A percentile compares a stretch with the other conserved stretches of the same genome.
phyloP scores from a whole-genome alignment of 148 eudicot species.

The Heliamphora exappendiculata region DNA sequence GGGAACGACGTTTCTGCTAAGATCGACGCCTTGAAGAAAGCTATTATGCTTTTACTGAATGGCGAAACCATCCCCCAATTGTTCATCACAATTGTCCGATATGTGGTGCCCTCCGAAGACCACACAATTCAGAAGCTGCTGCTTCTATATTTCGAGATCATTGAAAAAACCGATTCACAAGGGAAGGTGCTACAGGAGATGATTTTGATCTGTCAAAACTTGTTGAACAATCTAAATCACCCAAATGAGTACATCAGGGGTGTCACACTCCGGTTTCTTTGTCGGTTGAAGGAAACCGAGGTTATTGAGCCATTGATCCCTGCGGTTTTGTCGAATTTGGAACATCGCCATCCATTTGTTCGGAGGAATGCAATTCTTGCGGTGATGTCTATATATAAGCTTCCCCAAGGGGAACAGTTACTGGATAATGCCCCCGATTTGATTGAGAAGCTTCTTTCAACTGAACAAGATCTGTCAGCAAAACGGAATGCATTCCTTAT shows the following conservation, averaged over 20 bases:
- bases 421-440: constrained; percentile 63
- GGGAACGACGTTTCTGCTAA: constrained; percentile 51
- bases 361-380: constrained; percentile 75
- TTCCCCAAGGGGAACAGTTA: constrained; percentile 78
- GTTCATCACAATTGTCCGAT: constrained; percentile 59
- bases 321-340: constrained; percentile 50
- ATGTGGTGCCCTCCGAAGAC: constrained; percentile 60
- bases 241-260: constrained; percentile 75
- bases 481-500: constrained; percentile 89
- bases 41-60: constrained; percentile 53
- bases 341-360: constrained; percentile 67
- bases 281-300: constrained; percentile 62
- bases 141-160: constrained; percentile 55
- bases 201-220: constrained; percentile 64
- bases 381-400: constrained; percentile 63
- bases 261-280: constrained; percentile 70
- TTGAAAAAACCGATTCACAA: constrained; percentile 58
- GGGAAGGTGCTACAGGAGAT: constrained; percentile 53
- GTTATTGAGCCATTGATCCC: constrained; percentile 74
- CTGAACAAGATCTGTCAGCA: constrained; percentile 76
- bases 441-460: constrained; percentile 59
- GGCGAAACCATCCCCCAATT: constrained; percentile 64
- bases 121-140: constrained; percentile 62
- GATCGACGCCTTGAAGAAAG: constrained; percentile 64
- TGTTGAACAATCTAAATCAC: constrained; percentile 56